Base-by-base conservation (phyloP, 2,329 filamentous ascomycete genomes). In the Hypocreales sp. region DNA sequence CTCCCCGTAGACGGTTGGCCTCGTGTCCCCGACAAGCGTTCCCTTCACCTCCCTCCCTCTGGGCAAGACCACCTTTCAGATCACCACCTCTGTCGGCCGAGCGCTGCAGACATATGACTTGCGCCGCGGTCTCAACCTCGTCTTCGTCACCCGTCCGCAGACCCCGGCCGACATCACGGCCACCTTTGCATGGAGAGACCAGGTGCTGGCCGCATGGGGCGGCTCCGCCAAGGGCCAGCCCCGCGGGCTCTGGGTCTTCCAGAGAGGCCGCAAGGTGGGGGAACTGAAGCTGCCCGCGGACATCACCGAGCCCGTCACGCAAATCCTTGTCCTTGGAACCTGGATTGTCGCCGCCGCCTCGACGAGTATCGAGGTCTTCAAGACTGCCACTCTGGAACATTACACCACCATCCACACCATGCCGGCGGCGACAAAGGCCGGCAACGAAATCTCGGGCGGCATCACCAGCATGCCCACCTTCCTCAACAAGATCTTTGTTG, bases 101-200 rank as follows among this genome's bases (percentile, higher is more conserved):
- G 82, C 78, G 32, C 67, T 98, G 25, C 90, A 98, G 55, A 98
- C 90, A 0, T 98, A 98, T 58, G 90, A 98, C 49, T 60, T 98
- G 35, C 82, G 79, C 50, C 73, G 77, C 42, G 87, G 87, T 25
- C 67, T 98, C 34, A 87, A 92, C 43, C 72, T 98, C 26, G 73
- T 95, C 44, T 98, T 98, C 53, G 70, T 98, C 34, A 94, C 82
- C 13, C 69, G 84, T 27, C 90, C 92, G 1, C 80, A 92, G 51
- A 94, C 86, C 0, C 84, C 84, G 2, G 69, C 70, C 37, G 61
- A 72, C 27, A 93, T 98, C 32, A 94, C 84, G 1, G 83, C 87
- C 5, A 92, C 80, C 5, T 65, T 68, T 39, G 79, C 87, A 35
- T 93, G 83, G 79, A 92, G 83, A 46, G 77, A 92, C 37, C 72